Evolutionary conservation across 148 eudicot species (phyloP).

Genomic region (Silene latifolia): DNA sequence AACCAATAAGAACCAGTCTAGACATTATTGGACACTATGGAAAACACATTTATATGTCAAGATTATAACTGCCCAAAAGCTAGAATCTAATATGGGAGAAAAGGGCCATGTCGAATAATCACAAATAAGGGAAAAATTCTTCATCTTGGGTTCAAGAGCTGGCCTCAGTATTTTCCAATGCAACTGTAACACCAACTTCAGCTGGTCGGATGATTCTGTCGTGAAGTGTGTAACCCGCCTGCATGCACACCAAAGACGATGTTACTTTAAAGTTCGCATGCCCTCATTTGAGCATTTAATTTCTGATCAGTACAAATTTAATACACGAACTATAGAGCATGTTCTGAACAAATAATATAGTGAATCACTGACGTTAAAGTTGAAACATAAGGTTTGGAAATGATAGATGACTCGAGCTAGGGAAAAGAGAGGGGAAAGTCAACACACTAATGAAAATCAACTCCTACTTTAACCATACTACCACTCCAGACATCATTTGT

Average conservation of each 20-base stretch:
- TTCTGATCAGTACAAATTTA: background rate
- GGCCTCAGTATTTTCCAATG: constrained; percentile 36
- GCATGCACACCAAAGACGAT: constrained; percentile 15
- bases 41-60: background rate
- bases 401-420: background rate
- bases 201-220: constrained; percentile 91
- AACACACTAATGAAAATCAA: background rate
- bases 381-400: background rate
- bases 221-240: constrained; percentile 76
- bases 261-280: background rate
- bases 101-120: constrained; percentile 9
- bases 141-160: constrained; percentile 23
- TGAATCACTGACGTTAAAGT: background rate
- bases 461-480: background rate
- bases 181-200: constrained; percentile 87
- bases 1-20: background rate
- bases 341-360: background rate
- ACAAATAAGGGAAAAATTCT: constrained; percentile 16
- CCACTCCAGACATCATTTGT: background rate
- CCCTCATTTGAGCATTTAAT: background rate
- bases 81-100: constrained; percentile 14
- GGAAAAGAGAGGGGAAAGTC: background rate
- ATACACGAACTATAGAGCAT: background rate
- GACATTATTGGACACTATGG: constrained; percentile 5
- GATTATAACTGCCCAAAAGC: constrained; percentile 6